These are phyloP conservation scores for Syncephalastrum contaminatum DNA, from an alignment of 371 early-diverging fungal species.

Conservation along the genomic window DNA sequence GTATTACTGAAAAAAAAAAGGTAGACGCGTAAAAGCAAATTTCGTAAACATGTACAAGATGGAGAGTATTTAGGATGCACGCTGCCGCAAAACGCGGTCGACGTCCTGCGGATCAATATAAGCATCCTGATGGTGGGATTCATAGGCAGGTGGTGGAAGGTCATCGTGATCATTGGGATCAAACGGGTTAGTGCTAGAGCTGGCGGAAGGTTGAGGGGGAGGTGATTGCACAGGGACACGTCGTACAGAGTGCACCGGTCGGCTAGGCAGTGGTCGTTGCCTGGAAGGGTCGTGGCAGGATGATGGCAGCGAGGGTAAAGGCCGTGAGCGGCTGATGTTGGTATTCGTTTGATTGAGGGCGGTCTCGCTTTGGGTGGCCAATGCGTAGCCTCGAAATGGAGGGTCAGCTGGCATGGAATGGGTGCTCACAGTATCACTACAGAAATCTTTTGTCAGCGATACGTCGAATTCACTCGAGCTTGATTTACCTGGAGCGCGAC, in stretches of 20 bases:
- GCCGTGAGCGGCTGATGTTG: neutral
- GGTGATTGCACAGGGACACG: too few relatives aligned
- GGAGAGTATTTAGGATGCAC: too few relatives aligned
- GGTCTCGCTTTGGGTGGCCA: too few relatives aligned
- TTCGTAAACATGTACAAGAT: conserved; percentile 1
- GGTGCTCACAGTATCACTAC: too few relatives aligned
- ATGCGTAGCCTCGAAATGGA: neutral
- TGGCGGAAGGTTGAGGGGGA: neutral
- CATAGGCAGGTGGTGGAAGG: conserved; percentile 19
- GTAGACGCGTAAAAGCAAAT: neutral
- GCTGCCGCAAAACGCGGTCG: conserved; percentile 6
- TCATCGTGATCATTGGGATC: neutral
- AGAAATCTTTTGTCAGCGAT: too few relatives aligned
- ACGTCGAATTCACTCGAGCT: too few relatives aligned
- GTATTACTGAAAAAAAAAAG: neutral
- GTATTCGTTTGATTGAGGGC: neutral
- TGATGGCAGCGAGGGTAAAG: neutral
- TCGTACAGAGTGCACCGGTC: neutral
- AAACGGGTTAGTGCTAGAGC: neutral
- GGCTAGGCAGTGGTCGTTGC: neutral
- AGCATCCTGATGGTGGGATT: conserved; percentile 11
- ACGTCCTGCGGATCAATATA: conserved; percentile 16
- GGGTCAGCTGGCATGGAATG: neutral
- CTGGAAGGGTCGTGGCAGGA: neutral
- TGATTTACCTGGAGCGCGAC: too few relatives aligned